Percentiles rank a stretch among this genome's conserved stretches.
These are phyloP conservation scores for Gentiana dahurica DNA, from an alignment of 257 asterid species.

Conservation along the genomic window DNA sequence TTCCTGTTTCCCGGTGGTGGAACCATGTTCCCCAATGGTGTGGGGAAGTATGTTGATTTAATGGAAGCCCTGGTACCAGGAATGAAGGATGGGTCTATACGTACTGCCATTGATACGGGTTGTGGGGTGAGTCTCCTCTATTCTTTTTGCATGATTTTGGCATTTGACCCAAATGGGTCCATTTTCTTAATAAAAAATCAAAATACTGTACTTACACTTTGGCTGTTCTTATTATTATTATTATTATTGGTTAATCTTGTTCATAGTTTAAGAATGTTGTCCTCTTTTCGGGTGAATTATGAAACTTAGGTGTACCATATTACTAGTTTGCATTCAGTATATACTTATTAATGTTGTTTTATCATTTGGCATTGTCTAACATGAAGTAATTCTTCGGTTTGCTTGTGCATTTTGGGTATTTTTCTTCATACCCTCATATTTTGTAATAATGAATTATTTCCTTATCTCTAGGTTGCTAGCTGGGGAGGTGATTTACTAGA, in stretches of 20 bases:
- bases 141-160: background rate
- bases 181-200: too few species aligned
- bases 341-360: background rate
- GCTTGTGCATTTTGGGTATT: background rate
- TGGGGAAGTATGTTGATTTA: slow-evolving; percentile 67
- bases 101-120: slow-evolving; percentile 99
- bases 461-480: slow-evolving; percentile 61
- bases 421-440: too few species aligned
- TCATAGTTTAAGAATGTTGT: too few species aligned
- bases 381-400: background rate
- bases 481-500: slow-evolving; percentile 98
- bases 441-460: background rate
- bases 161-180: too few species aligned
- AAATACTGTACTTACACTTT: background rate
- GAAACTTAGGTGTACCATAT: too few species aligned
- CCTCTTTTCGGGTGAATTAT: too few species aligned
- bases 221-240: background rate
- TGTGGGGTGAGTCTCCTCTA: slow-evolving; percentile 75
- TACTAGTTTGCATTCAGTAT: too few species aligned
- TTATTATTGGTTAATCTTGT: background rate
- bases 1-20: slow-evolving; percentile 98
- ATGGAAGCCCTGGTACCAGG: slow-evolving; percentile 81
- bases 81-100: slow-evolving; percentile 81
- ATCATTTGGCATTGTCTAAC: background rate
- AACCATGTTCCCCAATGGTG: slow-evolving; percentile 97